Percentiles rank a stretch among this genome's conserved stretches.
Evolutionary conservation across 768 basidiomycete genomes (phyloP).

Genomic region (Tephrocybe sp.): DNA sequence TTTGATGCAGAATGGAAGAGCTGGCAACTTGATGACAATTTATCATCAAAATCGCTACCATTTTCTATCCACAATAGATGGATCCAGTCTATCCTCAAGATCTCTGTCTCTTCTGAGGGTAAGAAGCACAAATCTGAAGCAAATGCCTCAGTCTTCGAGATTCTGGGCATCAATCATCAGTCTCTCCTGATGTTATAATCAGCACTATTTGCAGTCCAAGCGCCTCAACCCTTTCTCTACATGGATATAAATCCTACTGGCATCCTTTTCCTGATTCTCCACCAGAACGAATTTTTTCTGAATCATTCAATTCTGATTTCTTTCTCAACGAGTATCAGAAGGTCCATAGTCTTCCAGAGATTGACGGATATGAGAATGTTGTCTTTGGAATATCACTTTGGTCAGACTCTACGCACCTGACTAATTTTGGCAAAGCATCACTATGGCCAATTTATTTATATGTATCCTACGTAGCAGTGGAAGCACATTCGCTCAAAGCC

Average conservation of each 20-base stretch:
- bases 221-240: conserved; percentile 7
- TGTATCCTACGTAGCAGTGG: conserved; percentile 32
- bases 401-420: conserved; percentile 34
- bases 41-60: too few relatives aligned
- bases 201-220: conserved; percentile 14
- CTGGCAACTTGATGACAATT: conserved; percentile 13
- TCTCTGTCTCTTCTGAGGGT: conserved; percentile 17
- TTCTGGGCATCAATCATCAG: conserved; percentile 26
- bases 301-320: neutral
- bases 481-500: conserved; percentile 33
- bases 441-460: conserved; percentile 40
- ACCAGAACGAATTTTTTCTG: neutral
- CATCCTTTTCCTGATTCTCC: conserved; percentile 3
- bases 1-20: conserved; percentile 19
- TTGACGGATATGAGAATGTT: conserved; percentile 1
- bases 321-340: neutral
- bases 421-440: conserved; percentile 29
- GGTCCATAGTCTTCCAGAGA: neutral
- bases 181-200: conserved; percentile 20
- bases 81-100: conserved; percentile 19
- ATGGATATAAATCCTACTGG: conserved; percentile 18
- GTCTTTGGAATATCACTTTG: conserved; percentile 22
- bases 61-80: conserved; percentile 16
- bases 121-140: conserved; percentile 19
- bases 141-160: conserved; percentile 24